Base-by-base conservation (phyloP, 192 early-diverging fungal genomes). In the Backusella westeae region DNA sequence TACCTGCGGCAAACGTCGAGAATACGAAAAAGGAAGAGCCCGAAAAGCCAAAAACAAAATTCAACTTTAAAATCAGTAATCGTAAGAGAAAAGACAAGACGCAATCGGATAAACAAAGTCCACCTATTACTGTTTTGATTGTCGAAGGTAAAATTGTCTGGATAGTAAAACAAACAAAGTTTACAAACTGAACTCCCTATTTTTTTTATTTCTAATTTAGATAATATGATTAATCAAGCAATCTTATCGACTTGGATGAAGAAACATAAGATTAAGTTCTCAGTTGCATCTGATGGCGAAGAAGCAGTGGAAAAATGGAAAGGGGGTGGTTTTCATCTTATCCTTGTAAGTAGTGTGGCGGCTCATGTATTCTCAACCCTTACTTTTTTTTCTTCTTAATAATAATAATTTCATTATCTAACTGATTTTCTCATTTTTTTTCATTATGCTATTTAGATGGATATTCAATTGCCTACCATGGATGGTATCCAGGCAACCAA, bases 301-400 rank as follows among this genome's bases (percentile, higher is more conserved):
- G 90, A 95, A 75, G 95, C 95, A 1, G 89, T 97, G 32, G 82
- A 88, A 10, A 95, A 92, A 84, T 97, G 93, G 93, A 80, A 86
- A 70, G 21, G 80, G 23, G 85, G 92, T 53, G 79, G 86, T 68
- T 92, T 90, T 67, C 91, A 92, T 78, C 79, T 92, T 35, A 84
- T 92, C 32, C 69, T 92, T 80, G 89, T 90, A 85, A 81, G 79
- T 52, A 17, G 7, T 1, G 14, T 52, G 26, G 7, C 6, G 14
- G 21, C 17, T 7, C 21, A n/a, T 5, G 6, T 9, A 21, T 26
- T 34, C 14, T 4, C 14, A n/a, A 36, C 3, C 15, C 14, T 34
- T 74, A 32, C 1, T 59, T 21, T 66, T 67, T 39, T 41, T 42
- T 19, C 23, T 29, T 35, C 7, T 17, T 4, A 6, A 38, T 38